Evolutionary conservation across 2,329 filamentous ascomycete genomes (phyloP).

Genomic region (Diaporthe humulicola): DNA sequence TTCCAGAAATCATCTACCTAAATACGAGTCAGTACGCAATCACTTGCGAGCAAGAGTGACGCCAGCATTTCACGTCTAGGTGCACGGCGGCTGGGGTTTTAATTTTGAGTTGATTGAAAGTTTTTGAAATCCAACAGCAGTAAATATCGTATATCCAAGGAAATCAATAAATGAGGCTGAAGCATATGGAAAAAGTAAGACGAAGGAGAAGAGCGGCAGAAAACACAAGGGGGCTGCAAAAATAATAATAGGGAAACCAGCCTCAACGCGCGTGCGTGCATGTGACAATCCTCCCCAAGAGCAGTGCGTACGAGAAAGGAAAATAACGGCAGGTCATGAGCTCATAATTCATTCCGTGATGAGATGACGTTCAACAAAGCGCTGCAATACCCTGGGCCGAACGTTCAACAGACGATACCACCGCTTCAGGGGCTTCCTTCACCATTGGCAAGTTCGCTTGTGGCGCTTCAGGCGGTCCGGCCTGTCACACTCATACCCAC

Average conservation of each 20-base stretch:
- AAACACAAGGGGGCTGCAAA: neutral
- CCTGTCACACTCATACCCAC: neutral
- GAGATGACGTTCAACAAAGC: neutral
- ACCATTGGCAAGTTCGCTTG: neutral
- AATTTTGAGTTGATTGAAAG: neutral
- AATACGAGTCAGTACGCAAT: no score
- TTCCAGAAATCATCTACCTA: no score
- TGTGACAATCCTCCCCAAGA: neutral
- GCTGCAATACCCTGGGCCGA: neutral
- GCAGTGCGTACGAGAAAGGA: no score
- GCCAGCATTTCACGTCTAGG: neutral
- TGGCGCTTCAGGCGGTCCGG: constrained; percentile 24
- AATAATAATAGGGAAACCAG: neutral
- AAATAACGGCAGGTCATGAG: neutral
- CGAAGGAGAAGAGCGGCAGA: no score
- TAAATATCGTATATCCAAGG: neutral
- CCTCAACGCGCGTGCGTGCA: neutral
- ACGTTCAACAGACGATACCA: neutral
- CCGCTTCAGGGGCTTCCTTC: neutral
- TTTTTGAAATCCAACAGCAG: neutral
- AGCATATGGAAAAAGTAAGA: neutral
- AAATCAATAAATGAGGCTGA: neutral
- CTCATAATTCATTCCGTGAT: neutral
- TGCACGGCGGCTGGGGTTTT: neutral
- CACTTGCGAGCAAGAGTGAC: neutral